Percentiles rank a stretch among this genome's conserved stretches.
phyloP scores from a whole-genome alignment of 768 basidiomycete species.

The Hortiboletus flavorubellus region DNA sequence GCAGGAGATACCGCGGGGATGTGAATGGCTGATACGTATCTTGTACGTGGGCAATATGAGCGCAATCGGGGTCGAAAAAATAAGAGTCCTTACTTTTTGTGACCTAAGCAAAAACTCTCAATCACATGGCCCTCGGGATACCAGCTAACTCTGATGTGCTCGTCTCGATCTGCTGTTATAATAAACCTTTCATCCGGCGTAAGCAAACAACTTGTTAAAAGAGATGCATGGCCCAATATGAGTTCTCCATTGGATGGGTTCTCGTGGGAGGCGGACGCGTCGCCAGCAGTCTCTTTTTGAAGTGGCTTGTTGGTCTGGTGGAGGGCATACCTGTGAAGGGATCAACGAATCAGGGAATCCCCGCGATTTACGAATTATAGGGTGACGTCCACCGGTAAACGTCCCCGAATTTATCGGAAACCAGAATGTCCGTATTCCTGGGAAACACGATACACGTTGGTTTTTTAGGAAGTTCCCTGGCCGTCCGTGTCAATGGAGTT shows the following conservation, averaged over 20 bases:
- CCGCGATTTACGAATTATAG: background rate
- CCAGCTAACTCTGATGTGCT: conserved; percentile 90
- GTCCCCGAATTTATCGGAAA: conserved; percentile 95
- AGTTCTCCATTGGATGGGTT: conserved; percentile 68
- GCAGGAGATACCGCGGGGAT: conserved; percentile 48
- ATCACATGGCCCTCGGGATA: conserved; percentile 85
- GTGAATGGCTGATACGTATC: conserved; percentile 82
- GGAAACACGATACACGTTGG: conserved; percentile 70
- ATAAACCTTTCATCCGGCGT: conserved; percentile 67
- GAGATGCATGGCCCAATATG: conserved; percentile 85
- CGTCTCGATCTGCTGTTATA: conserved; percentile 90
- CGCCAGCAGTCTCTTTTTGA: conserved; percentile 29
- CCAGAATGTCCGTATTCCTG: conserved; percentile 61
- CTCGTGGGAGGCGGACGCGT: conserved; percentile 54
- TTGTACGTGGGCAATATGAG: conserved; percentile 27
- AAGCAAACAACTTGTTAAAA: conserved; percentile 72
- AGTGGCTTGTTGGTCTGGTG: conserved; percentile 21
- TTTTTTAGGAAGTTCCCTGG: conserved; percentile 80
- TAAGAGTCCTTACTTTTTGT: conserved; percentile 57
- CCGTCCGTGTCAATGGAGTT: background rate
- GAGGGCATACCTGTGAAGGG: conserved; percentile 56
- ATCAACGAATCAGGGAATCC: background rate
- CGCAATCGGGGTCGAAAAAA: background rate
- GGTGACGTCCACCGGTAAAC: conserved; percentile 62
- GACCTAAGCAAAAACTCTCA: conserved; percentile 84